phyloP scores from a whole-genome alignment of 768 basidiomycete species.

The Psilocybe subaeruginosa region DNA sequence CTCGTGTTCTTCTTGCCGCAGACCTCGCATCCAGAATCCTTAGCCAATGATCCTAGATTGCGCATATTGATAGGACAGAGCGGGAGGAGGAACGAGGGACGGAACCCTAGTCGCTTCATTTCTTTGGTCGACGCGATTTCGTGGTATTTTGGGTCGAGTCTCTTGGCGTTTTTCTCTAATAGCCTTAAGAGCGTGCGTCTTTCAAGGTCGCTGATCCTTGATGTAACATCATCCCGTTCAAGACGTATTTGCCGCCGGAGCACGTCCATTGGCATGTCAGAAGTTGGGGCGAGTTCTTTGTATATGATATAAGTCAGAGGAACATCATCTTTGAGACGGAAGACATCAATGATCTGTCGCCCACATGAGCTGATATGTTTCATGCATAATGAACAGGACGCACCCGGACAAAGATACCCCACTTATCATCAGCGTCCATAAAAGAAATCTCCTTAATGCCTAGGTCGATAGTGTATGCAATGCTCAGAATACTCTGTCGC shows the following conservation, averaged over 20 bases:
- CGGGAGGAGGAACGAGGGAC: conserved; percentile 39
- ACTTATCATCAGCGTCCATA: conserved; percentile 20
- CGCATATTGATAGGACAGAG: conserved; percentile 37
- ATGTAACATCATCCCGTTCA: background rate
- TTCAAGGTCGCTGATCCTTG: conserved; percentile 32
- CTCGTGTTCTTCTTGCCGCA: conserved; percentile 39
- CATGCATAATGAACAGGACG: conserved; percentile 1
- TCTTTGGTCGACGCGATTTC: conserved; percentile 5
- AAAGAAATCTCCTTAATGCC: conserved; percentile 23
- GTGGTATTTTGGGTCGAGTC: conserved; percentile 23
- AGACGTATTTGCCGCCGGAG: conserved; percentile 9
- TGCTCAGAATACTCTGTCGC: conserved; percentile 27
- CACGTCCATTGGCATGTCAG: conserved; percentile 15
- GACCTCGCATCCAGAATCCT: conserved; percentile 37
- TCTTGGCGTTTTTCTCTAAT: conserved; percentile 33
- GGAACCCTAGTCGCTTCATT: conserved; percentile 22
- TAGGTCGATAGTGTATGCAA: conserved; percentile 25
- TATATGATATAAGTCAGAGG: conserved; percentile 31
- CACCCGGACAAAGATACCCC: conserved; percentile 29
- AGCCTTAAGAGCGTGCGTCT: conserved; percentile 36
- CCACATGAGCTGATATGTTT: background rate
- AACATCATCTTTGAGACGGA: conserved; percentile 20
- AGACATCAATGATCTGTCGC: conserved; percentile 27
- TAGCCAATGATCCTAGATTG: conserved; percentile 39
- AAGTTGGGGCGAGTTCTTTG: conserved; percentile 23